Conservation (phyloP, 2,329 filamentous ascomycete species). For the Akanthomyces dipterigenus region DNA sequence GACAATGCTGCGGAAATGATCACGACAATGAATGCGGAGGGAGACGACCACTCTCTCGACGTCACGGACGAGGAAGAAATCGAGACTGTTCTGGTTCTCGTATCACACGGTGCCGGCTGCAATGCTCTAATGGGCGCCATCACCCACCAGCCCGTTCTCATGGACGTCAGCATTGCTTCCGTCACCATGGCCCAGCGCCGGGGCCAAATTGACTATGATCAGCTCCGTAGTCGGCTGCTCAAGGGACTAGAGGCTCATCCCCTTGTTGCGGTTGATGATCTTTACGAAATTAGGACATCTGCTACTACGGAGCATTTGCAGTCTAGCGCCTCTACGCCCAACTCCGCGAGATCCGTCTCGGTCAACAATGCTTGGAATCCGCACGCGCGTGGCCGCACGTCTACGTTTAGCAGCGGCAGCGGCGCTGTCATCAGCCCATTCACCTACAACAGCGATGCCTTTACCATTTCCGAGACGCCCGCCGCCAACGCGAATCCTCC, state of each 20-base stretch:
- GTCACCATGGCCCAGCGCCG: slow-evolving; percentile 79
- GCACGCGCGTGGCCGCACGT: slow-evolving; percentile 31
- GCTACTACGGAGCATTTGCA: slow-evolving; percentile 69
- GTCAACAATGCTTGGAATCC: slow-evolving; percentile 24
- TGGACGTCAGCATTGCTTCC: slow-evolving; percentile 85
- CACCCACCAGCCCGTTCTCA: slow-evolving; percentile 81
- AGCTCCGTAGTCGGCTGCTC: slow-evolving; percentile 24
- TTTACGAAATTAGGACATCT: slow-evolving; percentile 69
- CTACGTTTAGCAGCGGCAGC: slow-evolving; percentile 20
- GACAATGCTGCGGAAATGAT: slow-evolving; percentile 46
- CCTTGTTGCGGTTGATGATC: slow-evolving; percentile 45
- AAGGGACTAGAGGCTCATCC: slow-evolving; percentile 13
- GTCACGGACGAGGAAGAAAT: slow-evolving; percentile 43
- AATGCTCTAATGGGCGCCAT: slow-evolving; percentile 92
- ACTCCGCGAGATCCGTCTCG: slow-evolving; percentile 27
- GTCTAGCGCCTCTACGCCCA: slow-evolving; percentile 29
- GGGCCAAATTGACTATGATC: slow-evolving; percentile 32
- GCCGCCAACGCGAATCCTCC: slow-evolving; percentile 32
- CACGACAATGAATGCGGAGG: slow-evolving; percentile 28
- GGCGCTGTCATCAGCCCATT: slow-evolving; percentile 29
- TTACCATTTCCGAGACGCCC: slow-evolving; percentile 34
- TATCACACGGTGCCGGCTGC: slow-evolving; percentile 92
- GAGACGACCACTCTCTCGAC: slow-evolving; percentile 24
- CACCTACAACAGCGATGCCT: slow-evolving; percentile 33
- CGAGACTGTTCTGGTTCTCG: slow-evolving; percentile 75